Conservation (phyloP, 371 early-diverging fungal genomes). For the Agmasoma carcini region DNA sequence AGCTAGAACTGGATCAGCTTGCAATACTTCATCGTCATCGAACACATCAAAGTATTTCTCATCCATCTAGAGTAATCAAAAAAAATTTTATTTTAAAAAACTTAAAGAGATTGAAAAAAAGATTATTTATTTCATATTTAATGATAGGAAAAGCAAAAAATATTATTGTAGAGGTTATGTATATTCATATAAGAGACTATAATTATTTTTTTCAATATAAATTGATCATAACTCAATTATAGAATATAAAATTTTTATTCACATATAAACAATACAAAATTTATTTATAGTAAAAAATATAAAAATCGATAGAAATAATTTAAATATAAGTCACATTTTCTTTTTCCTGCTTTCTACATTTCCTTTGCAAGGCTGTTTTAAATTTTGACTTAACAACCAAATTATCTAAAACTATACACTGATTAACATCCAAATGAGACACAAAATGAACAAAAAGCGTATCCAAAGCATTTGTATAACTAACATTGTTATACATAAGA, state of each 20-base stretch:
- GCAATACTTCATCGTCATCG: slow-evolving; percentile 11
- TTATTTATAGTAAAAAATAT: too few species aligned
- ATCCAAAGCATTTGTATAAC: slow-evolving; percentile 10
- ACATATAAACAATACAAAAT: too few species aligned
- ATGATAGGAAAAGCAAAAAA: too few species aligned
- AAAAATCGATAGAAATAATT: too few species aligned
- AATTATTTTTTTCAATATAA: too few species aligned
- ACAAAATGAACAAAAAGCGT: slow-evolving; percentile 22
- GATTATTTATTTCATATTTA: too few species aligned
- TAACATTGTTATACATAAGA: background rate
- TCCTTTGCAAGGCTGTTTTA: slow-evolving; percentile 1
- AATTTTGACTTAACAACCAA: slow-evolving; percentile 16
- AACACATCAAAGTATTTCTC: slow-evolving; percentile 22
- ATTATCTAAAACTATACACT: slow-evolving; percentile 28
- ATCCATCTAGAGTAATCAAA: slow-evolving; percentile 14
- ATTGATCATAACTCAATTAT: too few species aligned
- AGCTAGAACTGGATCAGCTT: slow-evolving; percentile 2
- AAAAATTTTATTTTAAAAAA: too few species aligned
- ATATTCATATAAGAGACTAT: too few species aligned
- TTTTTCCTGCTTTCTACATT: background rate
- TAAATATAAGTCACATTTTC: slow-evolving; percentile 11
- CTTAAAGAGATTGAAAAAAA: too few species aligned
- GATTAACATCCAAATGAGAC: slow-evolving; percentile 16
- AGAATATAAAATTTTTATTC: too few species aligned
- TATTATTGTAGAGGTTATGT: too few species aligned